Evolutionary conservation across 768 basidiomycete species (phyloP).

Genomic region (Lactarius sanguifluus): DNA sequence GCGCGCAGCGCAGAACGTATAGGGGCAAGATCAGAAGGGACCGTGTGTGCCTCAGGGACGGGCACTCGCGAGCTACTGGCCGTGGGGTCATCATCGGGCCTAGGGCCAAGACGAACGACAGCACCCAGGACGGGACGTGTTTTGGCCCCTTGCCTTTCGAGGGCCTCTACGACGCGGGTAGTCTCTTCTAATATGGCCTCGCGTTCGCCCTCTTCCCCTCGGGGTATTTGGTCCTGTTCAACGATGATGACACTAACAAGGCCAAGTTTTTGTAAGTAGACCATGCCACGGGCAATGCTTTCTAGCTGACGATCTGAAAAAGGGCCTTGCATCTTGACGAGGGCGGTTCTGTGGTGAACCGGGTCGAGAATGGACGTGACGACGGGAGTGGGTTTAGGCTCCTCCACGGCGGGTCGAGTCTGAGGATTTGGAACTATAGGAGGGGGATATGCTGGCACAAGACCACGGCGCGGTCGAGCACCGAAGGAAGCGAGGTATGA

Average conservation of each 20-base stretch:
- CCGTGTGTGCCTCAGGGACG: conserved; percentile 75
- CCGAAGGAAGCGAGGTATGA: conserved; percentile 93
- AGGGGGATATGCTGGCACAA: conserved; percentile 31
- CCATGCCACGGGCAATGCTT: conserved; percentile 89
- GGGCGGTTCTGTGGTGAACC: conserved; percentile 78
- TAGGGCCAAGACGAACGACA: conserved; percentile 80
- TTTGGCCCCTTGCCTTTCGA: conserved; percentile 82
- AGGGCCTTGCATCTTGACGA: conserved; percentile 96
- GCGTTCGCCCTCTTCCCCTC: conserved; percentile 71
- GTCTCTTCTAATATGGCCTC: conserved; percentile 70
- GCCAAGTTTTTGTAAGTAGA: conserved; percentile 94
- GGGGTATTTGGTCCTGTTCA: conserved; percentile 75
- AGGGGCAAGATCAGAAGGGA: conserved; percentile 74
- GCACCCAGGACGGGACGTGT: conserved; percentile 89
- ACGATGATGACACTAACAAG: conserved; percentile 94
- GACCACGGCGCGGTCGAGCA: conserved; percentile 45
- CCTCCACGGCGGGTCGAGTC: conserved; percentile 32
- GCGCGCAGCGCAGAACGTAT: conserved; percentile 87
- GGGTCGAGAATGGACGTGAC: conserved; percentile 83
- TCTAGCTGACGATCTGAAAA: conserved; percentile 92
- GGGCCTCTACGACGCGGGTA: conserved; percentile 76
- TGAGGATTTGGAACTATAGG: conserved; percentile 35
- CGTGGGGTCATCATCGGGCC: conserved; percentile 47
- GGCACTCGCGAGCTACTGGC: conserved; percentile 37
- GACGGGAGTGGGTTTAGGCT: conserved; percentile 50